Evolutionary conservation across 1,284 basidiomycete species (phyloP).

Genomic region (Fomitopsis betulina): DNA sequence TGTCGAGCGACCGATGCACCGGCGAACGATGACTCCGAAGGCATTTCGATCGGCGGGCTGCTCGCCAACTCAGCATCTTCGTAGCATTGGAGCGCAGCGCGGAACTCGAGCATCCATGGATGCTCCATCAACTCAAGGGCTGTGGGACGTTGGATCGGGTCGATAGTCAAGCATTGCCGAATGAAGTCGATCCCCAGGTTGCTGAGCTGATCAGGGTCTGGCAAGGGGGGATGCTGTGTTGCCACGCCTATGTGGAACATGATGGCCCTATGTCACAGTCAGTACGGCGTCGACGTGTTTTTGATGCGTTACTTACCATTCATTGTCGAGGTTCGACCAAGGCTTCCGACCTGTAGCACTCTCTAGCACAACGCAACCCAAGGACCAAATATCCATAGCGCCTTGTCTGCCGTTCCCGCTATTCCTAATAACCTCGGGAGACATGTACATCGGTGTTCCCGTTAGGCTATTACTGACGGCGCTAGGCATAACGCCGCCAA

Average conservation of each 20-base stretch:
- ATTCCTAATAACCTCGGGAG: slow-evolving; percentile 96
- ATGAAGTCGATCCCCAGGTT: slow-evolving; percentile 93
- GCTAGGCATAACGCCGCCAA: slow-evolving; percentile 28
- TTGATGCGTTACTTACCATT: slow-evolving; percentile 65
- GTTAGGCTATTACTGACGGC: slow-evolving; percentile 83
- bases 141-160: slow-evolving; percentile 80
- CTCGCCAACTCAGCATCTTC: slow-evolving; percentile 59
- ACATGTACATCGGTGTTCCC: slow-evolving; percentile 99
- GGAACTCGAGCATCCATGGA: slow-evolving; percentile 86
- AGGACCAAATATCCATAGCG: slow-evolving; percentile 98
- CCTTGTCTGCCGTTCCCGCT: slow-evolving; percentile 83
- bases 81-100: slow-evolving; percentile 61
- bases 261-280: slow-evolving; percentile 68
- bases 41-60: slow-evolving; percentile 42
- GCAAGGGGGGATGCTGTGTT: slow-evolving; percentile 93
- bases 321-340: slow-evolving; percentile 98
- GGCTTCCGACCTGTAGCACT: slow-evolving; percentile 96
- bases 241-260: slow-evolving; percentile 99
- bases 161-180: slow-evolving; percentile 87
- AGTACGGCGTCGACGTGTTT: background rate
- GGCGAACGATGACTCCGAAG: slow-evolving; percentile 44
- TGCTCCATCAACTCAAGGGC: slow-evolving; percentile 86
- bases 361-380: slow-evolving; percentile 96
- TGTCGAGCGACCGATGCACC: slow-evolving; percentile 50
- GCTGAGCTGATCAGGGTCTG: slow-evolving; percentile 87